Evolutionary conservation across 1,284 basidiomycete genomes (phyloP).

Genomic region (Kwoniella shivajii): DNA sequence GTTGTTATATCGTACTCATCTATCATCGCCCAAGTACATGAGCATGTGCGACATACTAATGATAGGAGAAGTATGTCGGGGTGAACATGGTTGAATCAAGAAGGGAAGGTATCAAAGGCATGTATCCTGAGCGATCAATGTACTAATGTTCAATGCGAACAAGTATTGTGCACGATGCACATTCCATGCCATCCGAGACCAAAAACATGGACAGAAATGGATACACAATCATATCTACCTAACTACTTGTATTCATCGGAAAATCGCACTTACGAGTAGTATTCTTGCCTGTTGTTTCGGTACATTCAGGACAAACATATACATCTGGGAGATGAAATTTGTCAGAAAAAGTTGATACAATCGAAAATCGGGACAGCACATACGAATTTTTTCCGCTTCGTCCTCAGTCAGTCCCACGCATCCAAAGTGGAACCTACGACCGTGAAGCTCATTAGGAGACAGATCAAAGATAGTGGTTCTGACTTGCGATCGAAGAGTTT

Average conservation of each 20-base stretch:
- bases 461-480: neutral
- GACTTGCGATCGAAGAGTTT: too few species aligned
- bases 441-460: neutral
- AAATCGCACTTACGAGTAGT: constrained; percentile 42
- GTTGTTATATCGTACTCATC: constrained; percentile 37
- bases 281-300: constrained; percentile 30
- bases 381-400: constrained; percentile 45
- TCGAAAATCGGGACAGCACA: constrained; percentile 14
- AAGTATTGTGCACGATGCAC: too few species aligned
- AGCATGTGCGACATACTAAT: neutral
- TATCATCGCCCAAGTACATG: constrained; percentile 15
- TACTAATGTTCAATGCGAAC: too few species aligned
- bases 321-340: constrained; percentile 5
- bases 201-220: neutral
- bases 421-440: constrained; percentile 47
- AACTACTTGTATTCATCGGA: neutral
- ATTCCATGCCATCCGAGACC: constrained; percentile 1
- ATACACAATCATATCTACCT: constrained; percentile 8
- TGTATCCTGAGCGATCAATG: too few species aligned
- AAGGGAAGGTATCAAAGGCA: too few species aligned
- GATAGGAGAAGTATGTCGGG: too few species aligned
- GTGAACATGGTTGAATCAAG: too few species aligned
- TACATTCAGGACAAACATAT: constrained; percentile 40
- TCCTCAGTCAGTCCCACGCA: constrained; percentile 37
- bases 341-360: constrained; percentile 21